A percentile compares a stretch with the other conserved stretches of the same genome.
These are phyloP conservation scores for Thinopyrum obtusiflorum DNA, from an alignment of 202 grass and related monocot species.

Conservation along the genomic window DNA sequence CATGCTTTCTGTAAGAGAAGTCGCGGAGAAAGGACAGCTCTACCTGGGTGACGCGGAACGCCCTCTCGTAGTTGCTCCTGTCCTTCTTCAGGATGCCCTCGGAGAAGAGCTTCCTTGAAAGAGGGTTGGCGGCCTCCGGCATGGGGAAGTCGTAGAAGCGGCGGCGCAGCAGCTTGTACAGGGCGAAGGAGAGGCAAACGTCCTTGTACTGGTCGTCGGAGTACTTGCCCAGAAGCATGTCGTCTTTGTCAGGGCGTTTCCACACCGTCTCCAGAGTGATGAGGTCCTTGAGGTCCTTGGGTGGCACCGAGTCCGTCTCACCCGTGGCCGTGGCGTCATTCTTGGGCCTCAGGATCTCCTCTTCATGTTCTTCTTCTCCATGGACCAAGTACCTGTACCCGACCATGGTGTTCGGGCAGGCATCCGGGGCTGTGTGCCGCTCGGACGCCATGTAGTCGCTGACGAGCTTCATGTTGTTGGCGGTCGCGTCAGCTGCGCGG, in stretches of 20 bases:
- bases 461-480: neutral
- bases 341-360: neutral
- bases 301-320: no score
- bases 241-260: neutral
- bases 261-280: slow-evolving; percentile 20
- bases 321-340: neutral
- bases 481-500: accelerated
- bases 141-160: neutral
- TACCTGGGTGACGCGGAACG: neutral
- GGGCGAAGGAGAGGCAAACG: neutral
- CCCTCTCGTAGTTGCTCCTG: neutral
- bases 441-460: neutral
- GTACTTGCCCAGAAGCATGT: neutral
- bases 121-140: neutral
- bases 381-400: neutral
- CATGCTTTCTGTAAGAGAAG: slow-evolving; percentile 17
- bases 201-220: neutral
- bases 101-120: neutral
- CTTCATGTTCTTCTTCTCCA: neutral
- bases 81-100: neutral
- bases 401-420: neutral
- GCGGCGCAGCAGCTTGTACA: slow-evolving; percentile 15
- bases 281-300: neutral
- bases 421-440: neutral
- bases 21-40: slow-evolving; percentile 27